Conservation (phyloP, 208 protist genomes). For the Entamoeba dispar region DNA sequence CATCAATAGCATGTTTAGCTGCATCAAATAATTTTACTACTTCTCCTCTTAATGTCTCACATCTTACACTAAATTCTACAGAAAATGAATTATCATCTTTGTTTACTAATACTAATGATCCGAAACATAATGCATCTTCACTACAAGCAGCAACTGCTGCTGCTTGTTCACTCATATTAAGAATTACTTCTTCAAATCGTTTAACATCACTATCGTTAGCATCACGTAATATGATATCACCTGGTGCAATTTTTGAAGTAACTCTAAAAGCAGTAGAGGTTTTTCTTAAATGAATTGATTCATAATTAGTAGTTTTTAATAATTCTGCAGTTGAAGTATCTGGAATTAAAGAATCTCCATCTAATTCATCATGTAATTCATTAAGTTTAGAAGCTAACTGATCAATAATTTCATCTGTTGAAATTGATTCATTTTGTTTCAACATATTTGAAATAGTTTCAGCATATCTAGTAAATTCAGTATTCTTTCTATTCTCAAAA, state of each 20-base stretch:
- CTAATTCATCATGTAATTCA: neutral
- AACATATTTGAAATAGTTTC: too few species aligned
- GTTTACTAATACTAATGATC: neutral
- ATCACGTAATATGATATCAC: too few species aligned
- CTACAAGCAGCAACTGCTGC: neutral
- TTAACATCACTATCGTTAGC: neutral
- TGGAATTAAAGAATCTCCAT: neutral
- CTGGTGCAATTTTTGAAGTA: too few species aligned
- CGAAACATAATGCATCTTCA: neutral
- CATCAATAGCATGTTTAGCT: neutral
- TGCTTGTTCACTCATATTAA: neutral
- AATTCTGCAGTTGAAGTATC: neutral
- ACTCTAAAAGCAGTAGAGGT: too few species aligned
- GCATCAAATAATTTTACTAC: neutral
- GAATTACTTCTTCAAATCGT: neutral
- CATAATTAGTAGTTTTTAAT: neutral
- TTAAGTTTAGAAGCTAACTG: neutral
- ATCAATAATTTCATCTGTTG: neutral
- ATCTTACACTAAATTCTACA: neutral
- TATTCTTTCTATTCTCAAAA: too few species aligned
- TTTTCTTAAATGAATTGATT: neutral
- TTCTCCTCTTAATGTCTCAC: neutral
- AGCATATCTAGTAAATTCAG: too few species aligned
- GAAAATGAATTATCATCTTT: neutral
- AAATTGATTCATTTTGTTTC: too few species aligned